These are phyloP conservation scores for Moesziomyces globuligerus DNA, from an alignment of 1,284 basidiomycete species.

Conservation along the genomic window DNA sequence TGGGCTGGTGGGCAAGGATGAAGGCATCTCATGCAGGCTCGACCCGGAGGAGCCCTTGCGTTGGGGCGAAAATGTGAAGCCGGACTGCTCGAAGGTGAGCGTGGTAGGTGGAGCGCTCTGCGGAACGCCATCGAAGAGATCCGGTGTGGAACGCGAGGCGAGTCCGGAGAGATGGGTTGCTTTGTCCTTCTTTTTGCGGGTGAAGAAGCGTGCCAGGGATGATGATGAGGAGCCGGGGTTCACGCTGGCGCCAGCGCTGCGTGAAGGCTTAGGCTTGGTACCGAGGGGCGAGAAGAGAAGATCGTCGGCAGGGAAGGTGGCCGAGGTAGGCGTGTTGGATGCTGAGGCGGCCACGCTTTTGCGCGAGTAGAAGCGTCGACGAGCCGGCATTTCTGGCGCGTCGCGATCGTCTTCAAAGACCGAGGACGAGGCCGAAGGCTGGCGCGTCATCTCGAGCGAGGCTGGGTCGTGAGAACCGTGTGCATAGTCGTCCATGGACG, in stretches of 20 bases:
- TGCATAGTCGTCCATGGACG: conserved; percentile 25
- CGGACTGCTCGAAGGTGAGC: conserved; percentile 48
- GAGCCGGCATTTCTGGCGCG: conserved; percentile 15
- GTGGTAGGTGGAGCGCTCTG: conserved; percentile 54
- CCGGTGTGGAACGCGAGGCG: conserved; percentile 31
- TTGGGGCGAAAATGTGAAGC: conserved; percentile 29
- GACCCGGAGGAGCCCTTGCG: conserved; percentile 24
- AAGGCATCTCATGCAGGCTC: conserved; percentile 18
- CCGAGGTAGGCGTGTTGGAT: neutral
- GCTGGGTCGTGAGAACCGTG: conserved; percentile 2
- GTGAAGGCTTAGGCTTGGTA: conserved; percentile 11
- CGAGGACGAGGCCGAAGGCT: conserved; percentile 36
- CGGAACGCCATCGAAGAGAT: conserved; percentile 38
- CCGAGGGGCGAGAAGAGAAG: conserved; percentile 33
- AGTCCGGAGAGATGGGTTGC: conserved; percentile 15
- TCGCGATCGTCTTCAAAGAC: conserved; percentile 54
- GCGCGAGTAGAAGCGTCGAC: conserved; percentile 35
- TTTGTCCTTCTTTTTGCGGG: conserved; percentile 57
- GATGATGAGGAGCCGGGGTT: conserved; percentile 17
- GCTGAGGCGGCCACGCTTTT: conserved; percentile 22
- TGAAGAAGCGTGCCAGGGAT: conserved; percentile 47
- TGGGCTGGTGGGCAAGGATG: conserved; percentile 36
- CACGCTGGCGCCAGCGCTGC: conserved; percentile 20
- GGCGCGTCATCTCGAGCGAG: conserved; percentile 27
- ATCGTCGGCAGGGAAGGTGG: conserved; percentile 17